These are phyloP conservation scores for Sugiyamaella xylanicola DNA, from an alignment of 1,139 yeast species.

Conservation along the genomic window DNA sequence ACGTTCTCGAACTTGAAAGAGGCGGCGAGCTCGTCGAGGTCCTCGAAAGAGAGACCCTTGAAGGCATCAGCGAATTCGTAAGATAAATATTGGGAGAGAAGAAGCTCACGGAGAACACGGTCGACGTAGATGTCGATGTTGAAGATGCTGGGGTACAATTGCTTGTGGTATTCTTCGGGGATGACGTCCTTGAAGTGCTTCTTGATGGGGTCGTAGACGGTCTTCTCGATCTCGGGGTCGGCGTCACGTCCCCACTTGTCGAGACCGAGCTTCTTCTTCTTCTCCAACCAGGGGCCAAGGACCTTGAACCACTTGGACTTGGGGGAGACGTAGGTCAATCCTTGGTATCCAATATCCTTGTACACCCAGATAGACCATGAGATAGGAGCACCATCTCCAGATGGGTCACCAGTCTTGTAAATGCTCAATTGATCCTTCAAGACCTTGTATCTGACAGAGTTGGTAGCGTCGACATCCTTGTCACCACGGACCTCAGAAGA, in stretches of 20 bases:
- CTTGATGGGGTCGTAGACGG: constrained; percentile 43
- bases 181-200: constrained; percentile 45
- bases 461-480: constrained; percentile 43
- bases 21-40: constrained; percentile 51
- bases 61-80: constrained; percentile 50
- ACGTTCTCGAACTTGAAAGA: constrained; percentile 50
- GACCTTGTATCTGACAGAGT: constrained; percentile 46
- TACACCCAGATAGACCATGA: constrained; percentile 55
- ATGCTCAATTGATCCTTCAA: constrained; percentile 49
- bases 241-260: constrained; percentile 54
- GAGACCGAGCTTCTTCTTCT: constrained; percentile 49
- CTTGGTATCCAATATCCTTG: constrained; percentile 55
- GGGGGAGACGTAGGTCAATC: constrained; percentile 49
- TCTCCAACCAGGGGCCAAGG: constrained; percentile 47
- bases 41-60: constrained; percentile 46
- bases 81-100: constrained; percentile 47
- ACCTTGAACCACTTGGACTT: constrained; percentile 48
- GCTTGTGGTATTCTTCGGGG: constrained; percentile 45
- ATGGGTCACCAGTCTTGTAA: constrained; percentile 49
- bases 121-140: constrained; percentile 43
- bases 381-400: constrained; percentile 49
- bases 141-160: constrained; percentile 48
- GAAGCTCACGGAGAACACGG: constrained; percentile 47
- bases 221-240: constrained; percentile 43
- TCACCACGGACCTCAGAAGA: constrained; percentile 50